phyloP scores from a whole-genome alignment of 306 rosid genomes.

The Oxytropis ochrocephala region DNA sequence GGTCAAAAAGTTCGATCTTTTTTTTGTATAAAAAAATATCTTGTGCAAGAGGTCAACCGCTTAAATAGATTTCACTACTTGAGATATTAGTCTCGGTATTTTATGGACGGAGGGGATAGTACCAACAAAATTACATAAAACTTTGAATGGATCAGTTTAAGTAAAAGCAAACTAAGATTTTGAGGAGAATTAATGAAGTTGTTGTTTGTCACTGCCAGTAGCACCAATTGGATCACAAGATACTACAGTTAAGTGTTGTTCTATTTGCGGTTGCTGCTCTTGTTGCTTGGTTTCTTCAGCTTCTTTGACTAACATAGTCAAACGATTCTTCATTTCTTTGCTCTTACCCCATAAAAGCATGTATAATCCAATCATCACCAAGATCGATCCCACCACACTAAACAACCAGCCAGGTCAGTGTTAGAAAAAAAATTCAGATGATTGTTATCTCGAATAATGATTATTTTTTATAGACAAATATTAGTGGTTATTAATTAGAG shows the following conservation, averaged over 20 bases:
- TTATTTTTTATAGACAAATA: no score
- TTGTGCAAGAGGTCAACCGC: no score
- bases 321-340: slow-evolving; percentile 50
- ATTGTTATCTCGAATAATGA: background rate
- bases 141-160: no score
- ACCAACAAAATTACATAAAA: no score
- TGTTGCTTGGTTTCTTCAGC: slow-evolving; percentile 41
- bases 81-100: no score
- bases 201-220: background rate
- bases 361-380: slow-evolving; percentile 74
- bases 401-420: background rate
- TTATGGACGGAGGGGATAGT: no score
- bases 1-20: no score
- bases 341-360: slow-evolving; percentile 90
- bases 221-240: slow-evolving; percentile 33
- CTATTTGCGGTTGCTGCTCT: slow-evolving; percentile 39
- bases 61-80: no score
- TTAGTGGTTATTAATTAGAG: no score
- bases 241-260: slow-evolving; percentile 31
- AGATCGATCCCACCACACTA: slow-evolving; percentile 70
- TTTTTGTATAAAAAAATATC: no score
- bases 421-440: background rate
- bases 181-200: background rate
- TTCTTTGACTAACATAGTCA: slow-evolving; percentile 28
- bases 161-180: background rate